Evolutionary conservation across 495 filamentous ascomycete genomes (phyloP).

Genomic region (Bathelium albidoporum): DNA sequence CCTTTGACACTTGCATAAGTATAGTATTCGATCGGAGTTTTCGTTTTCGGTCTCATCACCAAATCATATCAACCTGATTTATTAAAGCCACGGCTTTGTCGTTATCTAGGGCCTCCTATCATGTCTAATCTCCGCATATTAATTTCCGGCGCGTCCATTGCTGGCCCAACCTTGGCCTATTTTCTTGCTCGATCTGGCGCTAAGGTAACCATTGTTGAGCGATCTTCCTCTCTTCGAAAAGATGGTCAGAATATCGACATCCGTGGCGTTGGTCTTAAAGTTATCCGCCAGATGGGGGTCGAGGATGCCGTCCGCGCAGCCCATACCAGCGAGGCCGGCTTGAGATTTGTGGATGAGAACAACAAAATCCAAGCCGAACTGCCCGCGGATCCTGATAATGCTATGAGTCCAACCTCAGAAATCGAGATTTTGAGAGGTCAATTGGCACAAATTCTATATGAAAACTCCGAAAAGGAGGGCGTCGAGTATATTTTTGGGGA

Average conservation of each 20-base stretch:
- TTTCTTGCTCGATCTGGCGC: conserved; percentile 20
- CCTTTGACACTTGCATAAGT: no score
- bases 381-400: conserved; percentile 9
- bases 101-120: no score
- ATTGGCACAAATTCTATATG: conserved; percentile 31
- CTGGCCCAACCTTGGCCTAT: conserved; percentile 19
- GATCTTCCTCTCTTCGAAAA: conserved; percentile 24
- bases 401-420: conserved; percentile 14
- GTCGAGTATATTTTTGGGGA: conserved; percentile 18
- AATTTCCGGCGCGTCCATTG: conserved; percentile 25
- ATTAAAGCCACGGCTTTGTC: no score
- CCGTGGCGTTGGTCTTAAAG: conserved; percentile 24
- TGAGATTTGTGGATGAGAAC: conserved; percentile 11
- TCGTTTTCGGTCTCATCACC: no score
- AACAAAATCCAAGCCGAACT: conserved; percentile 7
- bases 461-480: conserved; percentile 5
- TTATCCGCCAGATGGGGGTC: conserved; percentile 29
- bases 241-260: conserved; percentile 33
- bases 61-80: no score
- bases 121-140: conserved; percentile 15
- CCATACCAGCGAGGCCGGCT: conserved; percentile 15
- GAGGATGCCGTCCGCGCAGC: conserved; percentile 9
- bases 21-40: no score
- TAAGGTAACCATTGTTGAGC: conserved; percentile 26
- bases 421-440: conserved; percentile 46